A percentile compares a stretch with the other conserved stretches of the same genome.
These are phyloP conservation scores for Sinapis alba DNA, from an alignment of 441 rosid genomes.

Conservation along the genomic window DNA sequence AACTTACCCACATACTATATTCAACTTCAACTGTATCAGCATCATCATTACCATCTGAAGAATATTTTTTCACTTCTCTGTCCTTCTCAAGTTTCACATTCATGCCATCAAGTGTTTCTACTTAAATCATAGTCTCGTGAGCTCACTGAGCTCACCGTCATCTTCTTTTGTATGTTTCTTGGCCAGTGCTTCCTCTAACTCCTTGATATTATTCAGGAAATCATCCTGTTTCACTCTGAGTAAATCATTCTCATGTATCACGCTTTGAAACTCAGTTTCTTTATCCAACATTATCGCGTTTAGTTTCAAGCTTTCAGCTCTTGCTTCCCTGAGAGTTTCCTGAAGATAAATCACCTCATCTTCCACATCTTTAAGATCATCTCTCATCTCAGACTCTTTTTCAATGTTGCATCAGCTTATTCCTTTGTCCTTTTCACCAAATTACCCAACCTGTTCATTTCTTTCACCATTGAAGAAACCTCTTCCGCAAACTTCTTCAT, in stretches of 20 bases:
- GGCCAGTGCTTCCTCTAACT: constrained; percentile 70
- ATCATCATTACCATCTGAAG: background rate
- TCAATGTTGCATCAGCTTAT: constrained; percentile 61
- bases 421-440: constrained; percentile 68
- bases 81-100: constrained; percentile 29
- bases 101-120: too few relatives aligned
- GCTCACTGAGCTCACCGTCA: constrained; percentile 73
- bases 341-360: constrained; percentile 75
- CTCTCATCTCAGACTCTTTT: constrained; percentile 71
- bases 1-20: constrained; percentile 88
- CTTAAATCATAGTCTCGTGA: constrained; percentile 61
- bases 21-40: constrained; percentile 58
- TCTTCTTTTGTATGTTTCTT: constrained; percentile 66
- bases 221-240: constrained; percentile 57
- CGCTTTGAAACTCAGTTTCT: constrained; percentile 74
- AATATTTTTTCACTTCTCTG: constrained; percentile 42
- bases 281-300: constrained; percentile 69
- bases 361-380: constrained; percentile 80
- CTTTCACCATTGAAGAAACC: constrained; percentile 58
- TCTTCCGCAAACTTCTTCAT: constrained; percentile 65
- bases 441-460: constrained; percentile 59
- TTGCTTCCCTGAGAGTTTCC: constrained; percentile 64
- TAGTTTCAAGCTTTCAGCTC: constrained; percentile 59
- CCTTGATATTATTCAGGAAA: constrained; percentile 63
- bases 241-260: constrained; percentile 69